phyloP scores from a whole-genome alignment of 73 alveolate genomes.

The Symbiodinium pilosum region DNA sequence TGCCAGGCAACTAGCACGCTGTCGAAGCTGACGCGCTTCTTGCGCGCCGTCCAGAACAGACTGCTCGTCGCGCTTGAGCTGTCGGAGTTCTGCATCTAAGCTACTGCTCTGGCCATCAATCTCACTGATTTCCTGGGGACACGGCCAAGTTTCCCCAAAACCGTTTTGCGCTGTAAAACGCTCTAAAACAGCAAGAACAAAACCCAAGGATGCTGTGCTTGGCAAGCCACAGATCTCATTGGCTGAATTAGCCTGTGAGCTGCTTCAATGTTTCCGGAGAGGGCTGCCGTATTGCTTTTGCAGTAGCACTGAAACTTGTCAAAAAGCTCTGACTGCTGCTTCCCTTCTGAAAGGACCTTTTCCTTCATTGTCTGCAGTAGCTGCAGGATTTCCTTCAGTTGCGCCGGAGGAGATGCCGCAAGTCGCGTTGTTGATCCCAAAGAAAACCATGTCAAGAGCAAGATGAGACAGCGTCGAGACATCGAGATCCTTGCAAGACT shows the following conservation, averaged over 20 bases:
- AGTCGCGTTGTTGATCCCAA: neutral
- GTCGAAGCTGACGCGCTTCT: conserved; percentile 3
- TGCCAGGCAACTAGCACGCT: neutral
- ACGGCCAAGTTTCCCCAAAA: no score
- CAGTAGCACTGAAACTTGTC: conserved; percentile 7
- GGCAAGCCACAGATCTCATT: neutral
- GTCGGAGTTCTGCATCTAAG: neutral
- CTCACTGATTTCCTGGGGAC: conserved; percentile 6
- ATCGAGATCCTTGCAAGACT: no score
- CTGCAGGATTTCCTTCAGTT: neutral
- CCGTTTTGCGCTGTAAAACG: no score
- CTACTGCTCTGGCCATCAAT: neutral
- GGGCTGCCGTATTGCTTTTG: neutral
- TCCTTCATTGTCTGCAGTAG: neutral
- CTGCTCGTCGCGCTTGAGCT: neutral
- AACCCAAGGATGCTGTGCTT: no score
- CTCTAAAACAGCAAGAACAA: no score
- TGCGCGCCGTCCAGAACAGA: neutral
- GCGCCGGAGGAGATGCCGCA: neutral
- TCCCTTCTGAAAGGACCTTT: neutral
- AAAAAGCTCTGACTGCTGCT: neutral
- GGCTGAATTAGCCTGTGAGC: neutral
- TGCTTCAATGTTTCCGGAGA: neutral
- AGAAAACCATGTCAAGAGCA: neutral
- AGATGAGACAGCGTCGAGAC: neutral